Conservation (phyloP, 352 stramenopile species). For the Paralagenidium karlingii region DNA sequence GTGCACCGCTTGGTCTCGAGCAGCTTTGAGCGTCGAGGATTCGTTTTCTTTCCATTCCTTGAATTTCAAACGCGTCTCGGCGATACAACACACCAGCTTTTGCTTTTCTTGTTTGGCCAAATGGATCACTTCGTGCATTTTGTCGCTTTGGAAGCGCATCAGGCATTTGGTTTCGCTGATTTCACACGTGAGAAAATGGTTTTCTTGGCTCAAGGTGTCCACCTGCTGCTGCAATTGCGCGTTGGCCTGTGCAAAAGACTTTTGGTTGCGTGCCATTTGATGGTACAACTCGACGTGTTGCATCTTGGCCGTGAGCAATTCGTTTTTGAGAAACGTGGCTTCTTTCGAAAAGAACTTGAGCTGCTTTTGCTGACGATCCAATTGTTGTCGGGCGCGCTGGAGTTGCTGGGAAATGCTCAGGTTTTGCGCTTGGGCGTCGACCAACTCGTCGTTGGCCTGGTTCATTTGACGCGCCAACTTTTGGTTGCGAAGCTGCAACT, state of each 20-base stretch:
- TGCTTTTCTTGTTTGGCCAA: constrained; percentile 47
- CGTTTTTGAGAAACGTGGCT: constrained; percentile 33
- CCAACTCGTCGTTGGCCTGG: constrained; percentile 24
- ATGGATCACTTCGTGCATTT: constrained; percentile 29
- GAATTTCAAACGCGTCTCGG: constrained; percentile 40
- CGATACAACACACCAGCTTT: constrained; percentile 28
- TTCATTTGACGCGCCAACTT: constrained; percentile 37
- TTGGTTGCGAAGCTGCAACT: constrained; percentile 38
- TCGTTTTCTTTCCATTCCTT: constrained; percentile 57
- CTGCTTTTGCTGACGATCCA: constrained; percentile 56
- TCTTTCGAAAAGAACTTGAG: constrained; percentile 45
- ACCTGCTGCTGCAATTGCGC: constrained; percentile 16
- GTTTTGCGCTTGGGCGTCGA: constrained; percentile 41
- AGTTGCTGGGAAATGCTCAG: constrained; percentile 26
- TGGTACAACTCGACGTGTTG: constrained; percentile 47
- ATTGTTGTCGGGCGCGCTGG: no score
- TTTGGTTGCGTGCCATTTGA: constrained; percentile 28
- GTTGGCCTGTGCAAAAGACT: constrained; percentile 22
- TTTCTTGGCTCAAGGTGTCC: constrained; percentile 23
- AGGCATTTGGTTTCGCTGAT: constrained; percentile 26
- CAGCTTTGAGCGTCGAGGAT: constrained; percentile 12
- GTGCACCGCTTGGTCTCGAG: constrained; percentile 31
- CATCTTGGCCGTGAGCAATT: constrained; percentile 65
- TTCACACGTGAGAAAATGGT: constrained; percentile 19
- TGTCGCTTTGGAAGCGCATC: constrained; percentile 20